Evolutionary conservation across 1,284 basidiomycete genomes (phyloP), one percentile per base, ranked within the genome.

Genomic region (Sphagnurus paluster): DNA sequence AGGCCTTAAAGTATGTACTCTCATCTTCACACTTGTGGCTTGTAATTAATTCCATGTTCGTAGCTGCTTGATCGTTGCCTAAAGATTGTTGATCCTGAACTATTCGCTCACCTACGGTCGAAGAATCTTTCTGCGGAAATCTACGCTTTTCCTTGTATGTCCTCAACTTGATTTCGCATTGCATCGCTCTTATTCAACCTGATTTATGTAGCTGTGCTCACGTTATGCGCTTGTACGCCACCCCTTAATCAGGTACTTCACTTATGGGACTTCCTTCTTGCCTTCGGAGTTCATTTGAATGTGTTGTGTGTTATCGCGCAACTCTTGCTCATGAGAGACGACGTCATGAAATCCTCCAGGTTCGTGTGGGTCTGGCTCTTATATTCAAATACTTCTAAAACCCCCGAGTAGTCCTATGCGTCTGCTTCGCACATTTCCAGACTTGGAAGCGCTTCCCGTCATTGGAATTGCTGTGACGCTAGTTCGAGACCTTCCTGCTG

Each of bases 101-200:
- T 99, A 13, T 96, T 81, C 61, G 73, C 75, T 10, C 79, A 94
- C 66, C 72, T 99, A 30, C 80, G 88, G 25, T 87, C 85, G 29
- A 96, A 95, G 64, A 95, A 95, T 54, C 80, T 99, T n/a, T 89
- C 87, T n/a, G 96, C 96, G 4, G 94, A 98, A 63, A 83, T 99
- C 26, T 98, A 98, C 65, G 96, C 95, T 1, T 98, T 99, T 60
- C 92, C 96, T 37, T 97, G 93, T 94, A 58, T 48, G 89, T 75
- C 16, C 13, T 32, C 25, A 25, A 26, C 30, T 13, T 11, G 28
- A 39, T 19, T 14, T 17, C 17, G 23, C 29, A 20, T 42, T 6
- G 46, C 37, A 2, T 20, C 20, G 10, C 19, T 8, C 21, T 11
- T 42, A 42, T 30, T 47, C 24, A 51, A 16, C 29, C 35, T 1